Conservation (phyloP, 2,329 filamentous ascomycete species). For the Shiraia bambusicola region DNA sequence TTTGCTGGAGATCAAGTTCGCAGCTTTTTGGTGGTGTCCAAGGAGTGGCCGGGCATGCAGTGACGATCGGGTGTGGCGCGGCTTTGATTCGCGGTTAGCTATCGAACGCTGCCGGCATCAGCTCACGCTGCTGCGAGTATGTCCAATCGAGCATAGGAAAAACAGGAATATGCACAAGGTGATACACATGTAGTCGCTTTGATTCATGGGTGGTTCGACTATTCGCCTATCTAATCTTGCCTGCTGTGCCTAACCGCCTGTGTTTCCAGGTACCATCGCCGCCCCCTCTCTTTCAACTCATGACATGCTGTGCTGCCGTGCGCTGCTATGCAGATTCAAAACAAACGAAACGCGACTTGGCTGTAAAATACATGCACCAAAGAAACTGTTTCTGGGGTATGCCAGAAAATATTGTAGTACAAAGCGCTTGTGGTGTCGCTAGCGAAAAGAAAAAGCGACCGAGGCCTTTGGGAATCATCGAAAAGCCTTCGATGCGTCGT, state of each 20-base stretch:
- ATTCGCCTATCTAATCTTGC: conserved; percentile 14
- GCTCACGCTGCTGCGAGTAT: conserved; percentile 2
- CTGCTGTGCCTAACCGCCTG: conserved; percentile 1
- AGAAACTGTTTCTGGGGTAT: conserved; percentile 18
- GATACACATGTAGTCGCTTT: conserved; percentile 6
- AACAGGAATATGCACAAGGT: conserved; percentile 7
- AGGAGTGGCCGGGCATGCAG: conserved; percentile 10
- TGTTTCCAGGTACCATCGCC: conserved; percentile 5
- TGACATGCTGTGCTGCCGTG: conserved; percentile 12
- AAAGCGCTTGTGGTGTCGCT: conserved; percentile 26
- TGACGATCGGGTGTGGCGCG: conserved; percentile 15
- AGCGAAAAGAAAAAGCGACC: conserved; percentile 10
- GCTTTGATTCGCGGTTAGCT: conserved; percentile 14
- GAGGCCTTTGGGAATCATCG: background rate
- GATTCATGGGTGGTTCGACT: conserved; percentile 9
- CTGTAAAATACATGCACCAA: conserved; percentile 15
- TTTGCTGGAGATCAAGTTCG: conserved; percentile 6
- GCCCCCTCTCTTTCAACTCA: background rate
- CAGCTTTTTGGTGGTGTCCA: background rate
- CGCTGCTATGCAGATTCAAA: conserved; percentile 9
- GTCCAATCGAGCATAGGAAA: conserved; percentile 1
- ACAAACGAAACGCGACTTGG: conserved; percentile 15
- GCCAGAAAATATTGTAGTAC: conserved; percentile 18
- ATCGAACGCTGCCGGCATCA: too few relatives aligned
- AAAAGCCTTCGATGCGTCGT: conserved; percentile 3